Evolutionary conservation across 805 yeast genomes (phyloP), one percentile per base, ranked within the genome.

Genomic region (Starmerella bacillaris): DNA sequence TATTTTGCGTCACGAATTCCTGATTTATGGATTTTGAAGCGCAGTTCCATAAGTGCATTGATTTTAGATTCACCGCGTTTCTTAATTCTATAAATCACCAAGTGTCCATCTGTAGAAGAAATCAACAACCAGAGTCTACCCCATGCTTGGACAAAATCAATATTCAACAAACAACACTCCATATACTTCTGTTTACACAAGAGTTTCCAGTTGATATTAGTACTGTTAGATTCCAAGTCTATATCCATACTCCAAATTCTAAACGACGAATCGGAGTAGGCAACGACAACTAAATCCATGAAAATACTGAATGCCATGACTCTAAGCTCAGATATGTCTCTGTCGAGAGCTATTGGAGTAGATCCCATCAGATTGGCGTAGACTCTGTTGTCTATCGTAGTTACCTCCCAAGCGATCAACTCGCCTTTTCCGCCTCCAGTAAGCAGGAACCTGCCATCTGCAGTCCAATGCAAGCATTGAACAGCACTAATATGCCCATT

Each of bases 401-500:
- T 54, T 2, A 82, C 43, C 38, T 66, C 67, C 98, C 98, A 89
- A 5, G 80, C 57, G 42, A 68, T 67, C 30, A 89, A 66, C 56
- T 89, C 98, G 53, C 89, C 98, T 49, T 89, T 69, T 0, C 94
- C 61, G 0, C 67, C 59, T 43, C 64, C 67, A 26, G 83, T 59
- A 36, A 79, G 69, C 38, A 60, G 40, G 28, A 36, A 50, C 16
- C 35, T 24, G 2, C 62, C 63, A 27, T 51, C 49, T 1, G 48
- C 37, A 5, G 58, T 44, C 65, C 65, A 60, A n/a, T 69, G 70
- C 12, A 78, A 64, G 17, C 70, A 66, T 53, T 86, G 96, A 31
- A 89, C 56, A 1, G 96, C 96, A 2, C 94, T 80, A 3, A 82
- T 76, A 53, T 89, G 98, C 37, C 71, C 69, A 52, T 86, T 68